These are phyloP conservation scores for Schizosaccharomyces cryophilus DNA, from an alignment of 805 yeast species.

Conservation along the genomic window DNA sequence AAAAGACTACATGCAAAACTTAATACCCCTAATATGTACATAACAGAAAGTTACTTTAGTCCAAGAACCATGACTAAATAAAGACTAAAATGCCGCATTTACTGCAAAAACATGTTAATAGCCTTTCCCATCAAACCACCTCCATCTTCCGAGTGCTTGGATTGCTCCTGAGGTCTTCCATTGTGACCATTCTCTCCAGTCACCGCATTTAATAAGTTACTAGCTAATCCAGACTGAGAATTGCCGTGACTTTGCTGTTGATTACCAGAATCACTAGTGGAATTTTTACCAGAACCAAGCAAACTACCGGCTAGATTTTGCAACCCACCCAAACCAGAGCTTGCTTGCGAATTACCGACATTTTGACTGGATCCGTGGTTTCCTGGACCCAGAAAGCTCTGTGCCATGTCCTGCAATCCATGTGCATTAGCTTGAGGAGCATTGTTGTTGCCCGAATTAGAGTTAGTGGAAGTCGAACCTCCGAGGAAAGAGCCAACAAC, in stretches of 20 bases:
- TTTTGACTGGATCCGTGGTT: not conserved
- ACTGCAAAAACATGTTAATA: not conserved
- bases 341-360: not conserved
- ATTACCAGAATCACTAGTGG: not conserved
- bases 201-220: not conserved
- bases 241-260: not conserved
- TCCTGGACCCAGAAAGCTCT: not conserved
- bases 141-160: not conserved
- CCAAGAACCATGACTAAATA: not conserved
- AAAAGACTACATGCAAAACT: too few relatives aligned
- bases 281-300: not conserved
- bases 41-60: too few relatives aligned
- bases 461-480: not conserved
- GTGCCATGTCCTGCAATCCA: not conserved
- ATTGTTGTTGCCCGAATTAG: not conserved
- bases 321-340: not conserved
- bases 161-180: not conserved
- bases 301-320: not conserved
- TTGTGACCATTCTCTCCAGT: slow-evolving; percentile 11
- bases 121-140: not conserved
- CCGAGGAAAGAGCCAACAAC: not conserved
- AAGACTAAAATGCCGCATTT: not conserved
- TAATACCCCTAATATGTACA: too few relatives aligned
- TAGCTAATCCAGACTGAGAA: not conserved
- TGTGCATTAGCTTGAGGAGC: not conserved